Evolutionary conservation across 495 filamentous ascomycete species (phyloP).

Genomic region (Beverwykella pulmonaria): DNA sequence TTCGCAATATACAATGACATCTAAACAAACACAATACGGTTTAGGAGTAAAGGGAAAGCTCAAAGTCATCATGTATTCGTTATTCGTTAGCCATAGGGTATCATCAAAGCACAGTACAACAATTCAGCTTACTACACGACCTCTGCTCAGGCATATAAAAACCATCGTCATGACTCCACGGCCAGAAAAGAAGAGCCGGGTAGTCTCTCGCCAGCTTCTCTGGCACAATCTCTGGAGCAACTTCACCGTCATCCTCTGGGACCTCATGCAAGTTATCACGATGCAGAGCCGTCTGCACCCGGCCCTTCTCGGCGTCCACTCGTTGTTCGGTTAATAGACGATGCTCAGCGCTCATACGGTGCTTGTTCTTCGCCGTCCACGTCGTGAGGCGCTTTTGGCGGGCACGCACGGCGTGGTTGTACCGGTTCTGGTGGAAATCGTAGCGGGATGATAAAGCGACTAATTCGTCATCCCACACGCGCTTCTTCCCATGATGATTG

Average conservation of each 20-base stretch:
- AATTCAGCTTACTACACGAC: background rate
- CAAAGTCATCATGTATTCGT: background rate
- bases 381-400: constrained; percentile 12
- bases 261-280: background rate
- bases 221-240: constrained; percentile 15
- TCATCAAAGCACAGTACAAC: constrained; percentile 6
- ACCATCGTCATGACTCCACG: constrained; percentile 7
- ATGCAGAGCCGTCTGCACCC: background rate
- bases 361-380: constrained; percentile 23
- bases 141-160: background rate
- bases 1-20: too few species aligned
- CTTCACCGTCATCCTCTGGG: background rate
- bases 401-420: constrained; percentile 1
- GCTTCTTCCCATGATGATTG: background rate
- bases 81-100: background rate
- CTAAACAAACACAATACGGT: too few species aligned
- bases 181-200: constrained; percentile 19
- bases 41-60: too few species aligned
- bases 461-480: background rate
- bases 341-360: constrained; percentile 6
- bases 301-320: background rate
- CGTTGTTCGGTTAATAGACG: constrained; percentile 4
- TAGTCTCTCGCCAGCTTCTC: constrained; percentile 18
- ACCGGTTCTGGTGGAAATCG: background rate
- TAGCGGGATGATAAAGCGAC: background rate